Percentiles rank a stretch among this genome's conserved stretches.
phyloP scores from a whole-genome alignment of 2,329 filamentous ascomycete species.

The Mycosphaerelloides madeirae region DNA sequence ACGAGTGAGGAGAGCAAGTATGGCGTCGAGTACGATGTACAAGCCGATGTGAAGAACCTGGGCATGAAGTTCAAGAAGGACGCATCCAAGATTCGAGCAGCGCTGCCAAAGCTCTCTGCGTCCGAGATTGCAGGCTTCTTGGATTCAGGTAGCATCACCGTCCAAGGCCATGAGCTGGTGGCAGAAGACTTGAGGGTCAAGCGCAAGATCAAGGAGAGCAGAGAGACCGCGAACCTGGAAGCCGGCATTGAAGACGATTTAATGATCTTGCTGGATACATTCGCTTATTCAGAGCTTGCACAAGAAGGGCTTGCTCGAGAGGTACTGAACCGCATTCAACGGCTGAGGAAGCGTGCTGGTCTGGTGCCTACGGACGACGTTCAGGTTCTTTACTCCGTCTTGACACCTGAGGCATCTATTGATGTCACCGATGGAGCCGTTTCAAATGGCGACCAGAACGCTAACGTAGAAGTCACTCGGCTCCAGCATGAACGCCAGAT shows the following conservation, averaged over 20 bases:
- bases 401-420: slow-evolving; percentile 41
- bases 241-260: slow-evolving; percentile 86
- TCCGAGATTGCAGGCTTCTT: slow-evolving; percentile 78
- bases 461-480: slow-evolving; percentile 22
- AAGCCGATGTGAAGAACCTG: slow-evolving; percentile 86
- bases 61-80: slow-evolving; percentile 98
- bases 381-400: slow-evolving; percentile 84
- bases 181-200: slow-evolving; percentile 80
- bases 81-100: slow-evolving; percentile 84
- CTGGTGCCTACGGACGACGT: slow-evolving; percentile 89
- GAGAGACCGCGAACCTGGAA: slow-evolving; percentile 68
- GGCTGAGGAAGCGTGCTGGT: slow-evolving; percentile 87
- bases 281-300: slow-evolving; percentile 76
- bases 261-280: slow-evolving; percentile 81
- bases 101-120: slow-evolving; percentile 70
- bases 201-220: slow-evolving; percentile 69
- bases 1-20: slow-evolving; percentile 85
- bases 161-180: slow-evolving; percentile 80
- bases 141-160: slow-evolving; percentile 65
- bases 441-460: slow-evolving; percentile 22
- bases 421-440: slow-evolving; percentile 18
- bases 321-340: slow-evolving; percentile 88
- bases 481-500: slow-evolving; percentile 31
- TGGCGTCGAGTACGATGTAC: slow-evolving; percentile 84
- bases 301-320: slow-evolving; percentile 87